Percentiles rank a stretch among this genome's conserved stretches.
These are phyloP conservation scores for Boletales sp. DNA, from an alignment of 768 basidiomycete species.

Conservation along the genomic window DNA sequence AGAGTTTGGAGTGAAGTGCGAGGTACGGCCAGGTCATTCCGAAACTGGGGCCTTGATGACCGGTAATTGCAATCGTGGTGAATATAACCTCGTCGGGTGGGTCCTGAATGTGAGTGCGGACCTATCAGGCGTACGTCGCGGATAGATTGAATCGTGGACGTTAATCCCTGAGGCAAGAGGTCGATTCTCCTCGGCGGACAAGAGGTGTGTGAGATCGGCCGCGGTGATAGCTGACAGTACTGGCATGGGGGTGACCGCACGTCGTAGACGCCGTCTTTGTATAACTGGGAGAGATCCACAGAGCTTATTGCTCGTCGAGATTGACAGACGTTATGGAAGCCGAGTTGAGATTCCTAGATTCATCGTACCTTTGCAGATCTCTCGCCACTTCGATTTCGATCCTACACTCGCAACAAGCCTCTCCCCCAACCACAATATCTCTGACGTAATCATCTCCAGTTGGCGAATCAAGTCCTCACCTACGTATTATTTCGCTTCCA, in stretches of 20 bases:
- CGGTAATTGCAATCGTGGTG: conserved; percentile 2
- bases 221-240: conserved; percentile 19
- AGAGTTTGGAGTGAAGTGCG: too few species aligned
- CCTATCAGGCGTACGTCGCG: not conserved
- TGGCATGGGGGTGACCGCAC: not conserved
- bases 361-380: conserved; percentile 21
- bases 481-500: conserved; percentile 22
- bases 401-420: not conserved
- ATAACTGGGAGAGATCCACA: conserved; percentile 18
- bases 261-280: conserved; percentile 14
- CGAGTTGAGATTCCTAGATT: conserved; percentile 14
- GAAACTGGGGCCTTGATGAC: not conserved
- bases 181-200: conserved; percentile 24
- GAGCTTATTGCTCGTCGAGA: conserved; percentile 16
- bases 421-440: too few species aligned
- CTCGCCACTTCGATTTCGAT: conserved; percentile 16
- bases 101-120: too few species aligned
- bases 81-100: conserved; percentile 21
- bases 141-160: conserved; percentile 8
- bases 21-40: too few species aligned
- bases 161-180: conserved; percentile 18
- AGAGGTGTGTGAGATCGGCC: conserved; percentile 14
- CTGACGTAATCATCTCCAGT: not conserved
- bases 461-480: conserved; percentile 9
- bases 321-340: conserved; percentile 19